Evolutionary conservation across 192 early-diverging fungal genomes (phyloP).

Genomic region (Backusella tuberculispora): DNA sequence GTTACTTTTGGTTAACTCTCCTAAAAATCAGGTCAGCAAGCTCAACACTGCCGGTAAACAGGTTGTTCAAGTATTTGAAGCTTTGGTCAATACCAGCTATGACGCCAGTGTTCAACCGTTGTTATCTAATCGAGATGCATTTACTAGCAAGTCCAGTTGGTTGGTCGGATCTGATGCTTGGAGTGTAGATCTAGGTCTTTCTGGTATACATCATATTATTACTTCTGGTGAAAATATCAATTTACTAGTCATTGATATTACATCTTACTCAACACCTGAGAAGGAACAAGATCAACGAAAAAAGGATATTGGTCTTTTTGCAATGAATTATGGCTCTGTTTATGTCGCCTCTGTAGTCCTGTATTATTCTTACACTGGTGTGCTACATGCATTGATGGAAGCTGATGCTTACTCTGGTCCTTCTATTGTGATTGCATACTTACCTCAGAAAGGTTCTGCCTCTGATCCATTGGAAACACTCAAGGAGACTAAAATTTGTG

Average conservation of each 20-base stretch:
- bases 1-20: conserved; percentile 50
- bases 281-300: conserved; percentile 65
- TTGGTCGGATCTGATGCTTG: conserved; percentile 85
- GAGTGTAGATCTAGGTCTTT: conserved; percentile 82
- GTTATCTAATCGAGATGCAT: conserved; percentile 42
- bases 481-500: conserved; percentile 84
- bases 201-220: conserved; percentile 89
- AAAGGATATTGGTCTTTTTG: conserved; percentile 94
- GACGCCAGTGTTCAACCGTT: conserved; percentile 17
- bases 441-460: conserved; percentile 62
- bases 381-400: conserved; percentile 82
- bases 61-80: too few species aligned
- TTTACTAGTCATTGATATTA: conserved; percentile 86
- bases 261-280: conserved; percentile 67
- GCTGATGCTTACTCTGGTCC: conserved; percentile 89
- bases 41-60: conserved; percentile 26
- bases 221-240: conserved; percentile 83
- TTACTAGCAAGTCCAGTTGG: conserved; percentile 79
- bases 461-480: conserved; percentile 69
- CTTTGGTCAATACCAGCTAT: neutral
- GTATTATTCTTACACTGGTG: conserved; percentile 85
- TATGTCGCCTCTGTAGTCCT: conserved; percentile 91
- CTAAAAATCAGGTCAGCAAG: conserved; percentile 35
- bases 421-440: conserved; percentile 84
- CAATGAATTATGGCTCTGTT: conserved; percentile 88